Conservation (phyloP, 192 early-diverging fungal genomes). For the Coemansia sp. region DNA sequence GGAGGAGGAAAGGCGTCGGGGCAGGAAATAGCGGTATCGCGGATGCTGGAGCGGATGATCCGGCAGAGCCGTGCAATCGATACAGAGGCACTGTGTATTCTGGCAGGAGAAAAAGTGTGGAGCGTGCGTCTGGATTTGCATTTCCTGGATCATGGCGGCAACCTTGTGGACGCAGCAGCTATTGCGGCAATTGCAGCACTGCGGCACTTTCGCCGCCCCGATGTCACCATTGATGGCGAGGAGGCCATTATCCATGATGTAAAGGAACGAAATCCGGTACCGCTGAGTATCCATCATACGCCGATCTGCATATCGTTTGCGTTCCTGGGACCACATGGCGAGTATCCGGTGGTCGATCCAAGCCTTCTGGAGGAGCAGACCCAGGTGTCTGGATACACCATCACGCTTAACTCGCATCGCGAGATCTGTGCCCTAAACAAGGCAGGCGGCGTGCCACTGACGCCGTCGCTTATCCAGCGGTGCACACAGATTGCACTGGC, state of each 20-base stretch:
- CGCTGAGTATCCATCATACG: constrained; percentile 92
- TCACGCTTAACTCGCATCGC: constrained; percentile 87
- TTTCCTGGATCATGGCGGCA: constrained; percentile 94
- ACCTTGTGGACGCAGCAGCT: constrained; percentile 87
- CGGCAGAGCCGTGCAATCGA: constrained; percentile 84
- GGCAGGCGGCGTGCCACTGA: constrained; percentile 83
- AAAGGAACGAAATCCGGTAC: constrained; percentile 88
- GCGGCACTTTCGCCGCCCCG: constrained; percentile 90
- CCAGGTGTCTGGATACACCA: constrained; percentile 77
- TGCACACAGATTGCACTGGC: constrained; percentile 81
- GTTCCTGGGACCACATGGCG: constrained; percentile 76
- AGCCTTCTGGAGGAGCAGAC: constrained; percentile 84
- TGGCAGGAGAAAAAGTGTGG: constrained; percentile 97
- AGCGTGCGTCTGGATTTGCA: constrained; percentile 84
- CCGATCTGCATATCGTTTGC: constrained; percentile 93
- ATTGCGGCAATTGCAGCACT: constrained; percentile 89
- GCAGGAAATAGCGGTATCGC: constrained; percentile 81
- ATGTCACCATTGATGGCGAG: constrained; percentile 90
- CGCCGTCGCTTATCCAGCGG: constrained; percentile 68
- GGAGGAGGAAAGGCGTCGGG: constrained; percentile 61
- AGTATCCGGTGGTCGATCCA: constrained; percentile 72
- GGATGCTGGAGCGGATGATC: constrained; percentile 88
- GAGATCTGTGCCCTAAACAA: constrained; percentile 93
- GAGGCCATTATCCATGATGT: constrained; percentile 81
- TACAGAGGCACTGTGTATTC: constrained; percentile 94